Percentiles rank a stretch among this genome's conserved stretches.
phyloP scores from a whole-genome alignment of 176 grass and related monocot genomes.

The Lolium multiflorum region DNA sequence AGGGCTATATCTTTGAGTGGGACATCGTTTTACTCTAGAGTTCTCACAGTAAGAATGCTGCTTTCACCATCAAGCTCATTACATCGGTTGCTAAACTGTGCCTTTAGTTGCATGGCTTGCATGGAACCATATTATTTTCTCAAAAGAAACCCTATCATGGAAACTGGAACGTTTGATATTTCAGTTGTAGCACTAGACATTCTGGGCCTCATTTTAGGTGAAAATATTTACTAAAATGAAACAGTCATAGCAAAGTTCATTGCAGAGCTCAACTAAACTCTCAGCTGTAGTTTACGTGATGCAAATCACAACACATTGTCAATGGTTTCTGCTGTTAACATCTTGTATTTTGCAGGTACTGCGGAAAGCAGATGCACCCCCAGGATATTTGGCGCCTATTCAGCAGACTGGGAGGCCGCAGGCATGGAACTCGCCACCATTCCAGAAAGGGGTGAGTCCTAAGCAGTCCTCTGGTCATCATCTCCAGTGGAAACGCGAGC shows the following conservation, averaged over 20 bases:
- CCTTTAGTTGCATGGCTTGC: neutral
- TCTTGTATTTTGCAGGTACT: conserved; percentile 65
- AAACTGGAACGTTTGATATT: neutral
- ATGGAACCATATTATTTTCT: neutral
- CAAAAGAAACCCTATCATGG: neutral
- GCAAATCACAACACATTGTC: neutral
- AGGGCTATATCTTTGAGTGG: conserved; percentile 78
- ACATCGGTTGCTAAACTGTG: neutral
- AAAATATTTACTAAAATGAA: conserved; percentile 5
- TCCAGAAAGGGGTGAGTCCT: conserved; percentile 41
- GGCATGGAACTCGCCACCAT: conserved; percentile 31
- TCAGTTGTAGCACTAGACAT: conserved; percentile 8
- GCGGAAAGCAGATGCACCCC: conserved; percentile 60
- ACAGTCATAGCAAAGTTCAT: neutral
- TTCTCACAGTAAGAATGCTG: conserved; percentile 60
- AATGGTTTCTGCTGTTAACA: neutral
- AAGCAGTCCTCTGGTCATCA: conserved; percentile 45
- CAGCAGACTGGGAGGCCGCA: conserved; percentile 51
- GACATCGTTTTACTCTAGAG: conserved; percentile 79
- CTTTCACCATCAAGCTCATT: conserved; percentile 8
- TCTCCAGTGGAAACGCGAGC: conserved; percentile 83
- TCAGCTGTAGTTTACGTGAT: conserved; percentile 14
- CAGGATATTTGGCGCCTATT: conserved; percentile 53
- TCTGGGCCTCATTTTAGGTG: neutral
- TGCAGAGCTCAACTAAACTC: conserved; percentile 4